Evolutionary conservation across 208 protist species (phyloP), one percentile per base, ranked within the genome.

Genomic region (Novymonas esmeraldas): DNA sequence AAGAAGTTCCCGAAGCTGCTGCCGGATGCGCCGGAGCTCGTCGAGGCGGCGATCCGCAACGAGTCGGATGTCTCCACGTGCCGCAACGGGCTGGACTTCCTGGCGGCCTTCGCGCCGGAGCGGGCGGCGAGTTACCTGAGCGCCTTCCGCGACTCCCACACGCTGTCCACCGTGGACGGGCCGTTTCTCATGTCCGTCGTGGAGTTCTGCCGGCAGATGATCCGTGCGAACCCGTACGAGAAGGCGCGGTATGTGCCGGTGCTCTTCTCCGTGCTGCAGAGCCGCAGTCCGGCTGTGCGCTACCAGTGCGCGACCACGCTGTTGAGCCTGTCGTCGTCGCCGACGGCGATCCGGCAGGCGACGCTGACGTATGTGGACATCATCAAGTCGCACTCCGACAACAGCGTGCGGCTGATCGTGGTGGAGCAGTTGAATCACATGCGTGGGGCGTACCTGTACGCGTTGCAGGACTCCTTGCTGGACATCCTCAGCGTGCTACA

Each of bases 401-500:
- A 98, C 88, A 99, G 98, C 76, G 98, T 99, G n/a, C 98, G 98
- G 42, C 84, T 99, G 24, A 98, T 99, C 75, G 96, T 99, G 10
- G 78, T 99, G 14, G 97, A 99, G 54, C 82, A 95, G 75, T 78
- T 99, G n/a, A 82, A 93, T 38, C 84, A 90, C 16, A 98, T 99
- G 76, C 90, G 97, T 20, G 29, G 31, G 3, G 72, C 64, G 41
- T 89, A 93, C 78, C 72, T 79, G 33, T 60, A 89, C 11, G 83
- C 98, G 14, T 73, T 99, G 63, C 88, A 99, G 86, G 94, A 98
- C 45, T 80, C 95, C 18, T 61, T 99, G 29, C 92, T 98, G 76
- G 98, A 99, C 77, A 84, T 99, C n/a, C 56, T 99, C 26, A 86
- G 94, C 39, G 94, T 84, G 10, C 86, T 99, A 24, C 84, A 77